Evolutionary conservation across 163 green algal species (phyloP), one percentile per base, ranked within the genome.

Genomic region (Scenedesmus sp.): DNA sequence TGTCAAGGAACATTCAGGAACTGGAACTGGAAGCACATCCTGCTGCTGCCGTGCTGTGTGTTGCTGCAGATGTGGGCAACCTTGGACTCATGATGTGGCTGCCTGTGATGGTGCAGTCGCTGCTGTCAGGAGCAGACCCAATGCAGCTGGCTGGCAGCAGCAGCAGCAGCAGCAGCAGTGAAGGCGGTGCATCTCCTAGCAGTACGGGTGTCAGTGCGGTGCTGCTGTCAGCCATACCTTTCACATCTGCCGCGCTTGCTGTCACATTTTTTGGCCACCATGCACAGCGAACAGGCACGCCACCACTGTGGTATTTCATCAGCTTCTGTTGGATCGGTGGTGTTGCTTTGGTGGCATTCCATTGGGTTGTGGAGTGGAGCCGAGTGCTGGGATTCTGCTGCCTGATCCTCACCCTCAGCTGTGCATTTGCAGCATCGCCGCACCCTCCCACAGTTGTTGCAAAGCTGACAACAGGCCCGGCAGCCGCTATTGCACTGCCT

Each of bases 171-270:
- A 55, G 46, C 67, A 18, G 10, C 70, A 70, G 70, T 15, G 52
- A 84, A 62, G 87, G 13, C 20, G 6, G 26, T 55, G 13, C 57
- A 13, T 13, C 46, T 13, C 3, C 87, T 10, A 70, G 18, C 20
- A 55, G 73, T 6, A 84, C 90, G 7, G 90, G 90, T 4, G 77
- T 79, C 18, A 13, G 9, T 16, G 85, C 90, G 64, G 90, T 90
- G 15, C 62, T 93, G 18, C 79, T 93, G 26, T 87, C 85, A 15
- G 82, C 85, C 8, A 60, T 93, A 13, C 90, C 90, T 6, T 93
- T 93, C 81, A 73, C 26, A 20, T 18, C 23, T 12, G 90, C 90
- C 10, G 90, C 86, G 1, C 13, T 64, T 10, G 77, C 77, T 1
- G 60, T 57, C 2, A 55, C 62, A 12, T 74, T 8, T 2, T 52